Base-by-base conservation (phyloP, 2,329 filamentous ascomycete species). In the Talaromyces rugulosus region DNA sequence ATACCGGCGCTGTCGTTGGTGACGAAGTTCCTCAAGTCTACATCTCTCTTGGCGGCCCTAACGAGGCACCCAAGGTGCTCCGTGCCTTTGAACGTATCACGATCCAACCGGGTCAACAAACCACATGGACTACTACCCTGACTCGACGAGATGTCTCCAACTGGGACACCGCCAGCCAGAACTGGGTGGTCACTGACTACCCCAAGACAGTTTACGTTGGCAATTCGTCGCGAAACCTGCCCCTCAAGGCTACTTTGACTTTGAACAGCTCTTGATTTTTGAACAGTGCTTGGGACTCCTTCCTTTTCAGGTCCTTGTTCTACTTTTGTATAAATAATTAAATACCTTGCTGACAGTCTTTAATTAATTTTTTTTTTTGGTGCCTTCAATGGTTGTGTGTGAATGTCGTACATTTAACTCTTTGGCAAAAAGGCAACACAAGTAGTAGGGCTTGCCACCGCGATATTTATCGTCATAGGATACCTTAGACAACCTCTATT, bases 111-210 rank as follows among this genome's bases (percentile, higher is more conserved):
- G 91, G 91, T n/a, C 74, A 86, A 74, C 86, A 83, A 58, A 81
- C 79, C 3, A 85, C 82, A 1, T 96, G 95, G 80, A 81, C 75
- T 0, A 87, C 85, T 0, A 83, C 87, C 16, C 76, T 97, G 60
- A 92, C 87, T 5, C 84, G 93, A 44, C 87, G 92, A 61, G 94
- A 97, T 71, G 68, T 97, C 61, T 92, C 89, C 73, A 95, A 92
- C 79, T 97, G 94, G 93, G 91, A 96, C 67, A 80, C 85, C 0
- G 81, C 72, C 1, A 74, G 78, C n/a, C 93, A 97, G 81, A 88
- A 97, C 80, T 98, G 94, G 93, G 84, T 92, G 53, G 80, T 88
- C 59, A 80, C 78, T 33, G 69, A 78, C 27, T 80, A 85, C 67
- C 75, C 80, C 58, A 87, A 87, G 80, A 86, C 78, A 62, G 81